Evolutionary conservation across 2,329 filamentous ascomycete genomes (phyloP).

Genomic region (Cercospora janseana): DNA sequence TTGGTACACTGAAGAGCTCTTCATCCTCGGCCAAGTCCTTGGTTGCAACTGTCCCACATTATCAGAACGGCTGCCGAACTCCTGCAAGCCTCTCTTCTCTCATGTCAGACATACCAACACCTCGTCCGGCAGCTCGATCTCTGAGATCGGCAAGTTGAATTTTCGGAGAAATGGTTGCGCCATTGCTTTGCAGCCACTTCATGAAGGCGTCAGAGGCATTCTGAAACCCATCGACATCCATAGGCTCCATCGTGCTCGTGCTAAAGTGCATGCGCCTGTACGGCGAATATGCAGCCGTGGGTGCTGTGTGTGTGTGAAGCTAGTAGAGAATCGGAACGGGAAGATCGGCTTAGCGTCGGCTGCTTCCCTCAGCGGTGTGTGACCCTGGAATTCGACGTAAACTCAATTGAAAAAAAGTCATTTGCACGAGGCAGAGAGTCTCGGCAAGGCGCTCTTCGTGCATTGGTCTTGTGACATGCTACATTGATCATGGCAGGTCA

Average conservation of each 20-base stretch:
- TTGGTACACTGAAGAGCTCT: slow-evolving; percentile 76
- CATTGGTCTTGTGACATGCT: too few species aligned
- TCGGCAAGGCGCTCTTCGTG: too few species aligned
- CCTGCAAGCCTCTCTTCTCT: too few species aligned
- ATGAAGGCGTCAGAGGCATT: slow-evolving; percentile 53
- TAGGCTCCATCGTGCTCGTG: slow-evolving; percentile 17
- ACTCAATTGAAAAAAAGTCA: slow-evolving; percentile 3
- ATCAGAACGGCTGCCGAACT: slow-evolving; percentile 8
- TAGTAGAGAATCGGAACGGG: slow-evolving; percentile 9
- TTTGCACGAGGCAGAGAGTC: not conserved
- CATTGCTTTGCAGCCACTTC: slow-evolving; percentile 55
- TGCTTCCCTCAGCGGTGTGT: not conserved
- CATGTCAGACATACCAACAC: slow-evolving; percentile 56
- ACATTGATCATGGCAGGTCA: too few species aligned
- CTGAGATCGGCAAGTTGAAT: slow-evolving; percentile 59
- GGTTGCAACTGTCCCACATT: slow-evolving; percentile 60
- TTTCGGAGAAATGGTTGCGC: slow-evolving; percentile 57
- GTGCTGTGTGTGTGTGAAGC: slow-evolving; percentile 8
- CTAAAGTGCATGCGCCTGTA: not conserved
- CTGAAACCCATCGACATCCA: slow-evolving; percentile 36
- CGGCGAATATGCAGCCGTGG: slow-evolving; percentile 8
- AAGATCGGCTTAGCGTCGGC: slow-evolving; percentile 1
- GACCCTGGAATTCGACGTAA: not conserved
- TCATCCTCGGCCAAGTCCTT: slow-evolving; percentile 70
- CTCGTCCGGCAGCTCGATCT: slow-evolving; percentile 57